Conservation (phyloP, 495 filamentous ascomycete genomes). For the Hypoxylon lienhwacheense region DNA sequence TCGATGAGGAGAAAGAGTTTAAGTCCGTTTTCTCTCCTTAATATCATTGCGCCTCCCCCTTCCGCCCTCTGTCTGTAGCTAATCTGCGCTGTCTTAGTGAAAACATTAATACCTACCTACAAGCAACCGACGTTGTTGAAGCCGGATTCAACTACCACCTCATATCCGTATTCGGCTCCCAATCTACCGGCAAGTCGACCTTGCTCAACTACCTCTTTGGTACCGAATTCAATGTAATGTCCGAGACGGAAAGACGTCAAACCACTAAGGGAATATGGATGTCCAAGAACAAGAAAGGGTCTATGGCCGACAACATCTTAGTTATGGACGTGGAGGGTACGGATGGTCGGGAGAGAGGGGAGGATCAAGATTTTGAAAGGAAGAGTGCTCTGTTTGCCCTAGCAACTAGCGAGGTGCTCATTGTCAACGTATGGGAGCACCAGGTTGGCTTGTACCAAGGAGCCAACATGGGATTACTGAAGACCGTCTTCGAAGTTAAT, state of each 20-base stretch:
- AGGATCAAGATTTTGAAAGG: constrained; percentile 98
- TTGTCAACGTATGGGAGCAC: constrained; percentile 99
- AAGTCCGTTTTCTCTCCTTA: constrained; percentile 63
- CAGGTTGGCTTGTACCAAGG: constrained; percentile 98
- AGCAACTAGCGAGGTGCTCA: constrained; percentile 95
- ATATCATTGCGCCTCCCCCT: neutral
- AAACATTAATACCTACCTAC: constrained; percentile 79
- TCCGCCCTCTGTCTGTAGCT: constrained; percentile 8
- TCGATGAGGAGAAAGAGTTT: constrained; percentile 94
- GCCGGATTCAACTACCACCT: constrained; percentile 98
- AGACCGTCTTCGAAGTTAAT: constrained; percentile 99
- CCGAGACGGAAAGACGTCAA: constrained; percentile 83
- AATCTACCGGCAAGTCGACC: constrained; percentile 98
- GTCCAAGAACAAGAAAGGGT: constrained; percentile 82
- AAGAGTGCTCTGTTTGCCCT: constrained; percentile 97
- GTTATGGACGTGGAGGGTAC: constrained; percentile 99
- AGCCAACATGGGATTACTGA: constrained; percentile 96
- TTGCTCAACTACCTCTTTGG: constrained; percentile 95
- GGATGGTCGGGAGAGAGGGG: constrained; percentile 91
- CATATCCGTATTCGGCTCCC: constrained; percentile 97
- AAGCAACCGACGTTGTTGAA: constrained; percentile 72
- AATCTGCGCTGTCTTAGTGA: constrained; percentile 53
- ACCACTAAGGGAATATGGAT: constrained; percentile 99
- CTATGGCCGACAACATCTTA: constrained; percentile 95
- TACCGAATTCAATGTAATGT: constrained; percentile 96